Evolutionary conservation across 257 asterid species (phyloP), one percentile per base, ranked within the genome.

Genomic region (Penstemon eatonii): DNA sequence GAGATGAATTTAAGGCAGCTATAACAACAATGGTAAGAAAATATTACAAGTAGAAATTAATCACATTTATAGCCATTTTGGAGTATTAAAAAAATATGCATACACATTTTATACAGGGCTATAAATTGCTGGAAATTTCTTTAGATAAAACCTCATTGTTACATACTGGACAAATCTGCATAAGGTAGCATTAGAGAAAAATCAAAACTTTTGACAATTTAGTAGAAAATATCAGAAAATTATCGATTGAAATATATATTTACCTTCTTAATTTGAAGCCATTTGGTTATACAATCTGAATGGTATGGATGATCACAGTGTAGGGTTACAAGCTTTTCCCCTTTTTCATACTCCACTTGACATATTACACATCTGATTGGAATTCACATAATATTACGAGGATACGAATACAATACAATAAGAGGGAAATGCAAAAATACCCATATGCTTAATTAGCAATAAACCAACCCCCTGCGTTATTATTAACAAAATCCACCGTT

Each of bases 241-340:
- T 3, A 66, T 7, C 40, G 11, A 62, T 49, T 41, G 41, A n/a
- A n/a, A n/a, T n/a, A 0, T 8, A 13, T n/a, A 63, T 5, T 63
- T 72, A 86, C 92, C 92, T 86, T 86, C 66, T 86, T 86, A 51
- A 86, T 78, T 49, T 78, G 89, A 43, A 86, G 86, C 92, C 92
- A 86, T 56, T 76, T 70, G 58, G 75, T 53, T 11, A 86, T 80
- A 73, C 92, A 86, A 40, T 86, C 83, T 40, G 54, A 61, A 52
- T 84, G 92, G 72, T 79, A 86, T 3, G 68, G 79, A 76, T 86
- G 92, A 57, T 81, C 79, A 65, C 92, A 86, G 5, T 60, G 66
- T 6, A 86, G 80, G 41, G 70, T 59, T 6, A 78, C 89, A 46
- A 84, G 77, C 60, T 81, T 56, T 44, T 86, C 92, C 75, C 80